Percentiles rank a stretch among this genome's conserved stretches.
Evolutionary conservation across 768 basidiomycete genomes (phyloP).

Genomic region (Infundibulicybe gibba): DNA sequence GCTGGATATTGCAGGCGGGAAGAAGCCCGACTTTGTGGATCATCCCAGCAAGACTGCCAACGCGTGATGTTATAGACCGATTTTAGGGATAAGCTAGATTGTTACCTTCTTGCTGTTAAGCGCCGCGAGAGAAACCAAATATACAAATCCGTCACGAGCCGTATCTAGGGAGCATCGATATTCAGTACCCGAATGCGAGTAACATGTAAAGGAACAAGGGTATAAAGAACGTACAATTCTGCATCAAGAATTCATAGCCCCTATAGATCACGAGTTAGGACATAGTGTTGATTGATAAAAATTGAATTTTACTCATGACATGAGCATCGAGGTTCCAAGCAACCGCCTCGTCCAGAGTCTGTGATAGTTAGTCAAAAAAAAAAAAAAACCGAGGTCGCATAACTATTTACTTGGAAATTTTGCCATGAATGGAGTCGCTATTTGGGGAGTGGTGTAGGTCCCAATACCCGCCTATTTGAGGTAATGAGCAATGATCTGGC

Average conservation of each 20-base stretch:
- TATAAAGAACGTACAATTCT: slow-evolving; percentile 48
- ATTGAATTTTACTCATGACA: slow-evolving; percentile 35
- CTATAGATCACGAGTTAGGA: slow-evolving; percentile 14
- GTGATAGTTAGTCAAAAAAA: background rate
- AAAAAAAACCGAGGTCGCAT: too few relatives aligned
- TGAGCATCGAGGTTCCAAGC: slow-evolving; percentile 51
- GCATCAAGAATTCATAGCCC: slow-evolving; percentile 61
- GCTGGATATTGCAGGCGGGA: slow-evolving; percentile 44
- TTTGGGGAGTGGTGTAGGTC: slow-evolving; percentile 41
- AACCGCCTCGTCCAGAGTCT: slow-evolving; percentile 39
- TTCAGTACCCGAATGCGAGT: too few relatives aligned
- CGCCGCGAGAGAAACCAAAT: slow-evolving; percentile 68
- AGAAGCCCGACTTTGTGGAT: slow-evolving; percentile 48
- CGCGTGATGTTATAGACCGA: too few relatives aligned
- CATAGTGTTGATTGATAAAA: too few relatives aligned
- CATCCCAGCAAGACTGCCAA: slow-evolving; percentile 43
- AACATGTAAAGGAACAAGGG: too few relatives aligned
- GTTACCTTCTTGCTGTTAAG: slow-evolving; percentile 53
- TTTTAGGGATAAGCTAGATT: background rate
- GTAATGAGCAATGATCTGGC: background rate
- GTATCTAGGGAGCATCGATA: slow-evolving; percentile 27
- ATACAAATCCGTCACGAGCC: slow-evolving; percentile 58
- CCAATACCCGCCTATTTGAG: slow-evolving; percentile 45
- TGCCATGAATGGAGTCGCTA: slow-evolving; percentile 40
- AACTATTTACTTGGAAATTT: slow-evolving; percentile 45